phyloP scores from a whole-genome alignment of 768 basidiomycete species.

The Cubamyces sp. region DNA sequence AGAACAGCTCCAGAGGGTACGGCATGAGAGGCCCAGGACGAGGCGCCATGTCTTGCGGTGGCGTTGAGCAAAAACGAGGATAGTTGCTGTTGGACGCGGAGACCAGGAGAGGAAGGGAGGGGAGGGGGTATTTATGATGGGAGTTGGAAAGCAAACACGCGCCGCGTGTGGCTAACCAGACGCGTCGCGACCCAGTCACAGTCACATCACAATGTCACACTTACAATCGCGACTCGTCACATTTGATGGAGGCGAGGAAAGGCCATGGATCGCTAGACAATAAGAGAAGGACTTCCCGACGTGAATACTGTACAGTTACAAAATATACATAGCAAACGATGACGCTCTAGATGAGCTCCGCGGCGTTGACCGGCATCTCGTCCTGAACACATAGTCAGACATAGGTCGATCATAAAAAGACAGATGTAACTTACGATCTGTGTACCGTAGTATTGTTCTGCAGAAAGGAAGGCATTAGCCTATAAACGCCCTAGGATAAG shows the following conservation, averaged over 20 bases:
- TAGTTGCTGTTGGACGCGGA: constrained; percentile 8
- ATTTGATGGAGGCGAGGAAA: background rate
- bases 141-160: constrained; percentile 25
- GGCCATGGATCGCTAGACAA: background rate
- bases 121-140: constrained; percentile 20
- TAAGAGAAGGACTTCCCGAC: constrained; percentile 21
- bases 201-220: constrained; percentile 15
- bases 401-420: constrained; percentile 28
- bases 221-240: constrained; percentile 12
- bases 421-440: constrained; percentile 67
- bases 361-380: constrained; percentile 99
- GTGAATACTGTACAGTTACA: constrained; percentile 26
- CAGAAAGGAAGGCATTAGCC: constrained; percentile 9
- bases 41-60: constrained; percentile 15
- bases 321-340: constrained; percentile 22
- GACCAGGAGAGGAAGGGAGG: background rate
- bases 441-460: constrained; percentile 96
- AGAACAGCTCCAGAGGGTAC: constrained; percentile 60
- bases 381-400: constrained; percentile 56
- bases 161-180: constrained; percentile 5
- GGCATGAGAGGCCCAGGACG: constrained; percentile 60
- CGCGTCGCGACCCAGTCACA: constrained; percentile 23
- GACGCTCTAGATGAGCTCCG: constrained; percentile 79
- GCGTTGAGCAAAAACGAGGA: constrained; percentile 2
- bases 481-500: background rate